phyloP scores from a whole-genome alignment of 2,329 filamentous ascomycete species.

The Penicillium frequentans region DNA sequence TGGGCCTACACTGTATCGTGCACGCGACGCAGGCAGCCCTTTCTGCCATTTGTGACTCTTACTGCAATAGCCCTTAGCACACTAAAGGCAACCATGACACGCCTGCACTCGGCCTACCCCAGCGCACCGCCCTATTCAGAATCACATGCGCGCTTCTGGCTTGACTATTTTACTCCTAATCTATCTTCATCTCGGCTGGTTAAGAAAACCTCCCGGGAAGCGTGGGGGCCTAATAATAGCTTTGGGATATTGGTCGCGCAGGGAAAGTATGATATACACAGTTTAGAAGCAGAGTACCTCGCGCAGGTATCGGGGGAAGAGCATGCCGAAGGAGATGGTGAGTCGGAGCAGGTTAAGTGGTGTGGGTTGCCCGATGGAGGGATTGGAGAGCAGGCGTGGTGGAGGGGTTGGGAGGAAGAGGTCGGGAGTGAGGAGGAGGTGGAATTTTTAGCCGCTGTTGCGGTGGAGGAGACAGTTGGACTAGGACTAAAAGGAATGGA shows the following conservation, averaged over 20 bases:
- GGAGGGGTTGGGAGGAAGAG: conserved; percentile 23
- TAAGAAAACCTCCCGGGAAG: background rate
- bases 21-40: conserved; percentile 13
- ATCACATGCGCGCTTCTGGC: conserved; percentile 23
- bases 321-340: conserved; percentile 7
- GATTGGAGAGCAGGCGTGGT: conserved; percentile 14
- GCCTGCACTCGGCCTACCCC: conserved; percentile 10
- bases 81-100: conserved; percentile 16
- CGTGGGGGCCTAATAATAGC: background rate
- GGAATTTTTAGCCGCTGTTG: conserved; percentile 21
- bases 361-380: conserved; percentile 26
- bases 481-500: conserved; percentile 10
- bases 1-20: conserved; percentile 17
- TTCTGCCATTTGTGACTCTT: conserved; percentile 11
- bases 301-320: background rate
- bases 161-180: conserved; percentile 11
- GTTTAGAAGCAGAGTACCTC: background rate
- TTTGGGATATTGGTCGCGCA: background rate
- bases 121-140: conserved; percentile 19
- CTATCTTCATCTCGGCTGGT: conserved; percentile 3
- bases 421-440: conserved; percentile 22
- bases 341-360: conserved; percentile 14
- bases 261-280: background rate
- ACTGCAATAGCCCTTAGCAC: conserved; percentile 20
- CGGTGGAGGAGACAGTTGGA: conserved; percentile 18